phyloP scores from a whole-genome alignment of 2,329 filamentous ascomycete genomes.

The Coniochaeta ligniaria region DNA sequence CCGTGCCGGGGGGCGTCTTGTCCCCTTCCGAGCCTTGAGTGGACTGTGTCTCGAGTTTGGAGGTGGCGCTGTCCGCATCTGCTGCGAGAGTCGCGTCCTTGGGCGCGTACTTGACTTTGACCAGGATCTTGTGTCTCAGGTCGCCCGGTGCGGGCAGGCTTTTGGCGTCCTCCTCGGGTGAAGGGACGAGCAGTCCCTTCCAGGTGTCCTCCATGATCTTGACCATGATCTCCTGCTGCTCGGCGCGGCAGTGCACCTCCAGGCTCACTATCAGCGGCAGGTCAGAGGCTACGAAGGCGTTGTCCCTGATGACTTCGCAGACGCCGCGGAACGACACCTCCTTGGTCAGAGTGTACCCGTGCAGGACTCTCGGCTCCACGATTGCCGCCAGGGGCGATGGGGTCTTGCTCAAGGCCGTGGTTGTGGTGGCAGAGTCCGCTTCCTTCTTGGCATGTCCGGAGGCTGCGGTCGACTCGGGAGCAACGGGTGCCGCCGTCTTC shows the following conservation, averaged over 20 bases:
- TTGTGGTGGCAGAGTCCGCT: constrained; percentile 4
- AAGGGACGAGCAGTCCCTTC: constrained; percentile 62
- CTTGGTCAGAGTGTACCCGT: constrained; percentile 86
- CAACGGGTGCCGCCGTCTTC: constrained; percentile 9
- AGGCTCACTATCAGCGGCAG: constrained; percentile 90
- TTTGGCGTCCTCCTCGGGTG: constrained; percentile 35
- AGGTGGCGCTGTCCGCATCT: constrained; percentile 16
- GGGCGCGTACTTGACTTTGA: constrained; percentile 71
- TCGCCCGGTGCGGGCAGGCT: constrained; percentile 61
- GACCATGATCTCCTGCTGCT: constrained; percentile 88
- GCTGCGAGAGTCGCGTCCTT: constrained; percentile 14
- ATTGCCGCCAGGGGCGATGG: constrained; percentile 11
- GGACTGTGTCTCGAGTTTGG: constrained; percentile 21
- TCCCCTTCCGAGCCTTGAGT: constrained; percentile 19
- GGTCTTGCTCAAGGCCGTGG: constrained; percentile 5
- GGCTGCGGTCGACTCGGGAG: constrained; percentile 7
- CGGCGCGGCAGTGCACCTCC: constrained; percentile 75
- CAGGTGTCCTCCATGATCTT: constrained; percentile 84
- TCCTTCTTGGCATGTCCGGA: constrained; percentile 3
- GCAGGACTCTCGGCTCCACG: constrained; percentile 70
- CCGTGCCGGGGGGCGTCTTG: constrained; percentile 19
- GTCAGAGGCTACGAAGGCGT: constrained; percentile 68
- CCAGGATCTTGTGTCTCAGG: constrained; percentile 70
- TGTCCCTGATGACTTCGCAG: constrained; percentile 70
- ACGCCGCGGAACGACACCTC: constrained; percentile 83